These are phyloP conservation scores for Mucor velutinosus DNA, from an alignment of 371 early-diverging fungal genomes.

Conservation along the genomic window DNA sequence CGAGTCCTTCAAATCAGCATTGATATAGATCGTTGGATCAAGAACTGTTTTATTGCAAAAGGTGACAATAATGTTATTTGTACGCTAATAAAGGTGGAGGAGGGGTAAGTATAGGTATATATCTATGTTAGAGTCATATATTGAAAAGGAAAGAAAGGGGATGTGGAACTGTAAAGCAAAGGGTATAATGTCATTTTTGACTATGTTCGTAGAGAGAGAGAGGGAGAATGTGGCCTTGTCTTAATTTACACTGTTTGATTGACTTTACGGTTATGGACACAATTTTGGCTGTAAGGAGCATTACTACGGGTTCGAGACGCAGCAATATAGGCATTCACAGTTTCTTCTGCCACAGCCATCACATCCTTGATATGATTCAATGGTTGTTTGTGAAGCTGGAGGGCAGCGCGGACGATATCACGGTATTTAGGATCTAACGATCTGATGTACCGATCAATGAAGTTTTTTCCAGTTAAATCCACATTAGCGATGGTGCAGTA, in stretches of 20 bases:
- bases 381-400: neutral
- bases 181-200: neutral
- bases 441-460: neutral
- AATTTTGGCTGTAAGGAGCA: neutral
- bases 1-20: neutral
- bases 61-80: neutral
- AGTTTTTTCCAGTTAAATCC: constrained; percentile 14
- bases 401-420: neutral
- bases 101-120: neutral
- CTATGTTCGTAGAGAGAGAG: no score
- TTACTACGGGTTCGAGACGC: neutral
- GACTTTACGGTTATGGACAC: neutral
- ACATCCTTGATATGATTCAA: neutral
- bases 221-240: neutral
- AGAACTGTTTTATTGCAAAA: no score
- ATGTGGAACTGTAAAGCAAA: no score
- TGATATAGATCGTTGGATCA: neutral
- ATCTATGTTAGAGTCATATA: neutral
- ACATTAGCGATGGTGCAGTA: constrained; percentile 39
- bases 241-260: neutral
- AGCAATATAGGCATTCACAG: neutral
- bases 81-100: neutral
- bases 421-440: neutral
- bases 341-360: neutral
- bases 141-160: neutral